phyloP scores from a whole-genome alignment of 257 asterid species.

The Salvia hispanica region DNA sequence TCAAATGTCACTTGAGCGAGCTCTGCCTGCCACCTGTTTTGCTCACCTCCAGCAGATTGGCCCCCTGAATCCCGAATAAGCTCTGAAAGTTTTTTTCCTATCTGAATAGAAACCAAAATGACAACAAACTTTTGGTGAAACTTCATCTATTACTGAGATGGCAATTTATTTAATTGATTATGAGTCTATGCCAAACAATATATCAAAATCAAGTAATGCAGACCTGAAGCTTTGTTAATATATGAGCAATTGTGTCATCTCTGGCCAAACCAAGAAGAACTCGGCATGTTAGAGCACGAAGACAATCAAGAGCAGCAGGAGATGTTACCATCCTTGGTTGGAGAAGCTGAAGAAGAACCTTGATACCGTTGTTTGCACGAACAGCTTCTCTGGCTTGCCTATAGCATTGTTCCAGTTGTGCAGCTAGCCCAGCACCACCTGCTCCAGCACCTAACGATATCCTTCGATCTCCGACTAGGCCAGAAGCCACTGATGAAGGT shows the following conservation, averaged over 20 bases:
- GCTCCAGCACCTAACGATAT: constrained; percentile 91
- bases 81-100: constrained; percentile 86
- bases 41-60: constrained; percentile 80
- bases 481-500: constrained; percentile 63
- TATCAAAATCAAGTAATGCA: constrained; percentile 20
- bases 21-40: constrained; percentile 93
- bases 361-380: constrained; percentile 93
- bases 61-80: constrained; percentile 95
- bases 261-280: constrained; percentile 99
- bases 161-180: not conserved
- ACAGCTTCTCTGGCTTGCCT: constrained; percentile 98
- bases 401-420: constrained; percentile 96
- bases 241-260: constrained; percentile 97
- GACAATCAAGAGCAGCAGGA: constrained; percentile 96
- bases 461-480: constrained; percentile 97
- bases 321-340: constrained; percentile 90
- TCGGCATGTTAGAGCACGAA: constrained; percentile 99
- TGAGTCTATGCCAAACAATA: constrained; percentile 7
- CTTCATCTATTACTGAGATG: not conserved
- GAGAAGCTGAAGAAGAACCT: constrained; percentile 97
- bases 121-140: constrained; percentile 17
- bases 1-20: constrained; percentile 91
- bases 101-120: constrained; percentile 48
- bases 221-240: constrained; percentile 96
- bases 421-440: constrained; percentile 97